Evolutionary conservation across 345 rosid genomes (phyloP).

Genomic region (Limnanthes douglasii): DNA sequence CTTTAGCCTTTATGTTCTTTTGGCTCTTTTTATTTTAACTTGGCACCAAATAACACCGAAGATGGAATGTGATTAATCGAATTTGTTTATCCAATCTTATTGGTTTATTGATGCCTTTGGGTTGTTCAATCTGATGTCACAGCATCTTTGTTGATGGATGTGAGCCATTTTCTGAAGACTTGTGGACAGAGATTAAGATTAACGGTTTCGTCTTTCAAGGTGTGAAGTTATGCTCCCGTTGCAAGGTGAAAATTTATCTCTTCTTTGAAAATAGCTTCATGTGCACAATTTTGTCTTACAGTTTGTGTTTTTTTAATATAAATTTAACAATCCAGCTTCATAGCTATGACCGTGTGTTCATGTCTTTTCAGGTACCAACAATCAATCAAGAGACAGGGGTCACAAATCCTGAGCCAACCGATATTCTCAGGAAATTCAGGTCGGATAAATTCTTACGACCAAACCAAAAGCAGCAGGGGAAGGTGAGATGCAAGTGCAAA

Average conservation of each 20-base stretch:
- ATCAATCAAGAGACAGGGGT: constrained; percentile 68
- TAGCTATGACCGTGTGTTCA: constrained; percentile 2
- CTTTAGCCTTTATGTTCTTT: neutral
- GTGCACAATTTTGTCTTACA: neutral
- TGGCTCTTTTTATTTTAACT: constrained; percentile 3
- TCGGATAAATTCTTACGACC: constrained; percentile 66
- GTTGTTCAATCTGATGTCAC: no score
- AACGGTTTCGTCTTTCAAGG: constrained; percentile 37
- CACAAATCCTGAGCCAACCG: constrained; percentile 55
- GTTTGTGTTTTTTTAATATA: neutral
- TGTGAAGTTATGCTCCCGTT: constrained; percentile 71
- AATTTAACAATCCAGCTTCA: constrained; percentile 1
- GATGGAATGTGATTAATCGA: no score
- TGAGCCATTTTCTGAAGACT: constrained; percentile 76
- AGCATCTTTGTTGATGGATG: constrained; percentile 64
- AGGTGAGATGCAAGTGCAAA: no score
- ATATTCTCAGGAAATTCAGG: constrained; percentile 44
- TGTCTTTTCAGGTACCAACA: constrained; percentile 62
- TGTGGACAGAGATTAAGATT: constrained; percentile 60
- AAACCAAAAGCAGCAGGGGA: constrained; percentile 40
- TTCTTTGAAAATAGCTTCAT: no score
- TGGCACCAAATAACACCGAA: no score
- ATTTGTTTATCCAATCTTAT: no score
- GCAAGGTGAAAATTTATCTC: constrained; percentile 40
- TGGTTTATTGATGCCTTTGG: no score